These are phyloP conservation scores for Neospermospora avenae DNA, from an alignment of 2,329 filamentous ascomycete genomes.

Conservation along the genomic window DNA sequence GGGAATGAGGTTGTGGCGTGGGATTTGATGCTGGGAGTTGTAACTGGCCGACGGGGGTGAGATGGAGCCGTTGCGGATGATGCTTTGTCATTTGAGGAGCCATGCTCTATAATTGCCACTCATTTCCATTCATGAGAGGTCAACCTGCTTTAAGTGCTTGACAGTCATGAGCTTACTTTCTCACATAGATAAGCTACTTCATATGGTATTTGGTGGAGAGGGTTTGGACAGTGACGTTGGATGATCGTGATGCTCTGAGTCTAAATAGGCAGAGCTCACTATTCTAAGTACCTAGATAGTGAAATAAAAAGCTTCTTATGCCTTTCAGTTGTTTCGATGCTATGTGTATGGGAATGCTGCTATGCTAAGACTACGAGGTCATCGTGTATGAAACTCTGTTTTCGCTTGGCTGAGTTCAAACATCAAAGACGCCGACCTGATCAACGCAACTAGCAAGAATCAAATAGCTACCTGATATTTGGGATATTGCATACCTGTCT, in stretches of 20 bases:
- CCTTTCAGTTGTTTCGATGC: neutral
- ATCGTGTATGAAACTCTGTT: neutral
- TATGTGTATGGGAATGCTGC: neutral
- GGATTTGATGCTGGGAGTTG: constrained; percentile 55
- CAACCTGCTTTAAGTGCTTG: too few species aligned
- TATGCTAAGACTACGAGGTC: neutral
- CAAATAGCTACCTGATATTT: neutral
- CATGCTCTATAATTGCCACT: too few species aligned
- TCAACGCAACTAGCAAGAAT: neutral
- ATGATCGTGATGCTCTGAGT: neutral
- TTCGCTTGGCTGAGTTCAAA: neutral
- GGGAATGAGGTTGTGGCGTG: constrained; percentile 52
- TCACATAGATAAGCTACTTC: too few species aligned
- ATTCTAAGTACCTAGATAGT: too few species aligned
- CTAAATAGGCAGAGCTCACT: neutral
- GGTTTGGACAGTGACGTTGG: neutral
- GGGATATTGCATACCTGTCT: too few species aligned
- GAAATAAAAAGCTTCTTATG: neutral
- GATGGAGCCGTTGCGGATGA: constrained; percentile 14
- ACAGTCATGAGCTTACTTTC: too few species aligned
- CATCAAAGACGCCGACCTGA: neutral
- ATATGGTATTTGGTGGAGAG: too few species aligned
- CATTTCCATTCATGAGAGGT: too few species aligned
- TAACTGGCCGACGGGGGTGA: constrained; percentile 46
- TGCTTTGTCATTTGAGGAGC: too few species aligned